phyloP scores from a whole-genome alignment of 2,329 filamentous ascomycete species.

The Fusarium circinatum region DNA sequence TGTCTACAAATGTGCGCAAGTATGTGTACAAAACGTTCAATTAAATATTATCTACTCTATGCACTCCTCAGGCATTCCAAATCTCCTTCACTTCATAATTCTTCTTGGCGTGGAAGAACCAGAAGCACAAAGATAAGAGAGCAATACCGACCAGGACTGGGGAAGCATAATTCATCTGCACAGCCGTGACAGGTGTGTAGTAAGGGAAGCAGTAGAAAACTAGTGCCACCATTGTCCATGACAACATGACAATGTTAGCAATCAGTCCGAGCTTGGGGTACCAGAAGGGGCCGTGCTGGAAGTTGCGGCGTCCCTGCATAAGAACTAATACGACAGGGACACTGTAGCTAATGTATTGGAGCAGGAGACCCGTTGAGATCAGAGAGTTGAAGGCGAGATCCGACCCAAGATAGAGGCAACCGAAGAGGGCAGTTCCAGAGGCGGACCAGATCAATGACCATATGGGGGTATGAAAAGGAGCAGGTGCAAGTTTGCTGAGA shows the following conservation, averaged over 20 bases:
- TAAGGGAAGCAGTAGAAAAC: conserved; percentile 11
- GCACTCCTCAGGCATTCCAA: neutral
- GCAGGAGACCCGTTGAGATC: neutral
- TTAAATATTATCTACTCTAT: too few species aligned
- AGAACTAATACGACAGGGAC: neutral
- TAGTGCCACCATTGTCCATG: neutral
- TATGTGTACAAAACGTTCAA: neutral
- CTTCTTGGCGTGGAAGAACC: neutral
- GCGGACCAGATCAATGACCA: conserved; percentile 4
- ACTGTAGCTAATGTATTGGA: conserved; percentile 7
- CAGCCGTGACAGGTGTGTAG: neutral
- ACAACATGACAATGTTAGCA: conserved; percentile 2
- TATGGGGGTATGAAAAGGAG: neutral
- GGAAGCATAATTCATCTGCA: conserved; percentile 9
- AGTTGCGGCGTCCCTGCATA: neutral
- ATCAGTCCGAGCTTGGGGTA: neutral
- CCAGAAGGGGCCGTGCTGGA: conserved; percentile 8
- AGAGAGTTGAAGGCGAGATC: conserved; percentile 6
- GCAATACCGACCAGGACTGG: neutral
- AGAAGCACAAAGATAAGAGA: neutral
- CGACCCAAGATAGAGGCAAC: conserved; percentile 1
- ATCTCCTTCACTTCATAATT: conserved; percentile 3
- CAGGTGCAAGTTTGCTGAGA: conserved; percentile 4
- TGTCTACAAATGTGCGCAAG: too few species aligned
- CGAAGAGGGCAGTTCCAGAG: neutral